Evolutionary conservation across 2,329 filamentous ascomycete species (phyloP), one percentile per base, ranked within the genome.

Genomic region (Fusarium nurragi): DNA sequence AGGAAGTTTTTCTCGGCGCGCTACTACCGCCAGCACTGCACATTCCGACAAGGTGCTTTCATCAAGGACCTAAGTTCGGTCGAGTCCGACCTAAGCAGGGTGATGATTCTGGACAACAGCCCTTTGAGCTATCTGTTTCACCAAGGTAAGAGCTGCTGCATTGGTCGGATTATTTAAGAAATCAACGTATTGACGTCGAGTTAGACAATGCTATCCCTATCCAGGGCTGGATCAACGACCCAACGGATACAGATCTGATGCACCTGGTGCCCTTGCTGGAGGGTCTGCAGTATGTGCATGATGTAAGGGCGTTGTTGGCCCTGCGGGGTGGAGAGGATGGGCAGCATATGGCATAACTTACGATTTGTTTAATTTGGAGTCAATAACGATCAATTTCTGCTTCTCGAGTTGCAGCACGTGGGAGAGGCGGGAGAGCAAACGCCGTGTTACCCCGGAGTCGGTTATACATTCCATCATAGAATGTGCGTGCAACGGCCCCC

Each of bases 101-200:
- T 99, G 60, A 97, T 98, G 91, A 99, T 99, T 76, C 83, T 99
- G 78, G 95, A 99, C 81, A 99, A 99, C 76, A 97, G 93, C 77
- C 95, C 95, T 53, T 87, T 97, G 82, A 97, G 94, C 80, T 99
- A 98, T 80, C 92, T 97, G 80, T 98, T 98, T 79, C 94, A 98
- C 76, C 93, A 97, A 89, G 94, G 95, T 95, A 81, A 75, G 86
- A 85, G 32, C 14, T 16, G 32, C 14, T 16, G 22, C 32, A 23
- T 26, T 39, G 21, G n/a, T 16, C 19, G 10, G 37, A 5, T 16
- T 49, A 18, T 25, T 19, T 12, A 3, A 12, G 32, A 21, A 22
- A 28, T 25, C 18, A 43, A 23, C 28, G 19, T 50, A 38, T 50
- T 70, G 23, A 67, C 66, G 13, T 11, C 56, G 8, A 7, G 9